phyloP scores from a whole-genome alignment of 768 basidiomycete species.

The Mycena venus region DNA sequence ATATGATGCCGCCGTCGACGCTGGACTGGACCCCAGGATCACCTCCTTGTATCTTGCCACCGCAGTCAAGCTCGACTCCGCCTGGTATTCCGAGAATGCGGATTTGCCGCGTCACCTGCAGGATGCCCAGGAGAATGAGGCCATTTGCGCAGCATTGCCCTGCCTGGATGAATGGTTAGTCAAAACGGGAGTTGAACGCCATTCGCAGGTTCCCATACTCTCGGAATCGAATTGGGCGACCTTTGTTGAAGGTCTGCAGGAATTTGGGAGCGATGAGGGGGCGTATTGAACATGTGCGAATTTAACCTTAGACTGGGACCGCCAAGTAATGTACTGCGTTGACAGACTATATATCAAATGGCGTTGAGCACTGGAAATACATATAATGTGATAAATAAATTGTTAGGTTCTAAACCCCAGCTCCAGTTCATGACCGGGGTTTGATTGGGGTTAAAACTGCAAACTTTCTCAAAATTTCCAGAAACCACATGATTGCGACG shows the following conservation, averaged over 20 bases:
- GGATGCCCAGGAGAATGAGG: slow-evolving; percentile 47
- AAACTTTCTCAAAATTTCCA: no score
- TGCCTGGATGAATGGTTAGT: slow-evolving; percentile 38
- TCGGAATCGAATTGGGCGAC: slow-evolving; percentile 21
- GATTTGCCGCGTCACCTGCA: slow-evolving; percentile 43
- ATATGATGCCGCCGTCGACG: slow-evolving; percentile 54
- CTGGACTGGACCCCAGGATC: slow-evolving; percentile 42
- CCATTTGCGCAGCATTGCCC: slow-evolving; percentile 42
- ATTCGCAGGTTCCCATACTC: slow-evolving; percentile 39
- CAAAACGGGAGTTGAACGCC: slow-evolving; percentile 25
- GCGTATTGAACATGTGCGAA: no score
- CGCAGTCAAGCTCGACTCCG: slow-evolving; percentile 49
- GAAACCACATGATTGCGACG: no score
- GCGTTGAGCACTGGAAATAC: no score
- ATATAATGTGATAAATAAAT: no score
- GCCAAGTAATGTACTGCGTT: no score
- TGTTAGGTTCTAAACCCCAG: no score
- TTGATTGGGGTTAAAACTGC: no score
- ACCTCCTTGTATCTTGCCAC: slow-evolving; percentile 54
- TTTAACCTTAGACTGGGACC: no score
- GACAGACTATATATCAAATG: no score
- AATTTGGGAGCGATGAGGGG: neutral
- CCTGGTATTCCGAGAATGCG: slow-evolving; percentile 57
- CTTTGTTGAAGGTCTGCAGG: neutral
- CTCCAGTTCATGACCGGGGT: no score